Evolutionary conservation across 345 rosid species (phyloP), one percentile per base, ranked within the genome.

Genomic region (Aethionema arabicum): DNA sequence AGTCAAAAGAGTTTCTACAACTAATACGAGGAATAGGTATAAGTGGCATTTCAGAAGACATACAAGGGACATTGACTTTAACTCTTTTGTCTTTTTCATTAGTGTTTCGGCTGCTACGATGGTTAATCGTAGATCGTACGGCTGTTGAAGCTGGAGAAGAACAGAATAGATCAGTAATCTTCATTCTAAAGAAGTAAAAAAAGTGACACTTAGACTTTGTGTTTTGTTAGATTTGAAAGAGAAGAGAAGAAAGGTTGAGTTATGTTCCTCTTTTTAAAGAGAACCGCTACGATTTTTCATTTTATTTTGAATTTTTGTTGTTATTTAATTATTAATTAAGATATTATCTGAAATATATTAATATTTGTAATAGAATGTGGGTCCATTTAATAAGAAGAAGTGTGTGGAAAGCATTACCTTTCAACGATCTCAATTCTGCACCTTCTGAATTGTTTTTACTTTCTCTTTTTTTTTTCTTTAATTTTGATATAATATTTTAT

Each of bases 91-190:
- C 62, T 42, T 72, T 86, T 0, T 32, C 47, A 29, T 8, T 58
- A 68, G 61, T 69, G 64, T 75, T 76, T 31, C 55, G 79, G 4
- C 72, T 76, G 4, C 69, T 68, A 31, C 74, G 76, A 29, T 73
- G 76, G 32, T 52, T 82, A 56, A 81, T 80, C 12, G 75, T 55
- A 68, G 76, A 41, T 66, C 92, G 77, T 57, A 89, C 75, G 57
- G 95, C 95, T 6, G 96, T 89, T 56, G 98, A 87, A 31, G 93
- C 78, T 12, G 91, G 89, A 58, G 95, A 87, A 48, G 89, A 72
- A 67, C 96, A 72, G 77, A 92, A 79, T 47, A 92, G 9, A 76
- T 89, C 90, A 77, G 81, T 71, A 53, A 71, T 46, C 68, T 83
- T 87, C 98, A 87, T 85, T 82, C 39, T 30, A 1, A 1, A 2